Conservation (phyloP, 1,284 basidiomycete genomes). For the Cryptococcus jaspeensis region DNA sequence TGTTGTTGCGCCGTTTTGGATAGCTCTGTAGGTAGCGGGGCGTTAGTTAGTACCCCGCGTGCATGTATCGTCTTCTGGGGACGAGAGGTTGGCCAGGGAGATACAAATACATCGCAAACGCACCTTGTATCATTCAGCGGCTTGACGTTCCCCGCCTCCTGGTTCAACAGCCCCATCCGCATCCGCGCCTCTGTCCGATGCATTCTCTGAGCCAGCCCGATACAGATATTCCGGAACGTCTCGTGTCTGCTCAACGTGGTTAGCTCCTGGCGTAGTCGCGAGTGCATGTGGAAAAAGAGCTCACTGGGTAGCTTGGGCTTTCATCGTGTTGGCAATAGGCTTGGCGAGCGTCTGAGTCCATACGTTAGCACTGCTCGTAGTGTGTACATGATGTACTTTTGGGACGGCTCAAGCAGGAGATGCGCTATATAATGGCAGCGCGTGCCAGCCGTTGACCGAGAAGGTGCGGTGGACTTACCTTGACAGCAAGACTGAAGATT, state of each 20-base stretch:
- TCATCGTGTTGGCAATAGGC: constrained; percentile 72
- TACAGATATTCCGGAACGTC: constrained; percentile 70
- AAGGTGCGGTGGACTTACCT: constrained; percentile 56
- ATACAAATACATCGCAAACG: constrained; percentile 34
- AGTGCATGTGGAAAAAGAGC: constrained; percentile 33
- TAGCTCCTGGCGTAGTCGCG: background rate
- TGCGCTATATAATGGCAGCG: too few relatives aligned
- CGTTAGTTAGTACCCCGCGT: background rate
- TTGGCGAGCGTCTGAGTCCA: constrained; percentile 70
- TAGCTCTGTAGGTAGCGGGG: constrained; percentile 60
- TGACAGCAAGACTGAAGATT: constrained; percentile 64
- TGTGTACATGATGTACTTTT: too few relatives aligned
- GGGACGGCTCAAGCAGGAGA: too few relatives aligned
- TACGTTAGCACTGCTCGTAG: too few relatives aligned
- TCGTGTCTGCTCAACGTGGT: constrained; percentile 61
- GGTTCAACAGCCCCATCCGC: constrained; percentile 75
- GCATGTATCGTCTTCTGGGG: background rate
- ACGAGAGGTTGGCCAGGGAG: background rate
- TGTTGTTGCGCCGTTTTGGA: constrained; percentile 82
- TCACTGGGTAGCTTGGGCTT: constrained; percentile 74
- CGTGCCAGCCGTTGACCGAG: background rate
- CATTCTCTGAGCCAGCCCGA: constrained; percentile 68
- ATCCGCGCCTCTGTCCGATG: constrained; percentile 74
- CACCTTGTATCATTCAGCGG: constrained; percentile 80
- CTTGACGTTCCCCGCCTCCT: constrained; percentile 70